Percentiles rank a stretch among this genome's conserved stretches.
phyloP scores from a whole-genome alignment of 768 basidiomycete species.

The Trametes maxima region DNA sequence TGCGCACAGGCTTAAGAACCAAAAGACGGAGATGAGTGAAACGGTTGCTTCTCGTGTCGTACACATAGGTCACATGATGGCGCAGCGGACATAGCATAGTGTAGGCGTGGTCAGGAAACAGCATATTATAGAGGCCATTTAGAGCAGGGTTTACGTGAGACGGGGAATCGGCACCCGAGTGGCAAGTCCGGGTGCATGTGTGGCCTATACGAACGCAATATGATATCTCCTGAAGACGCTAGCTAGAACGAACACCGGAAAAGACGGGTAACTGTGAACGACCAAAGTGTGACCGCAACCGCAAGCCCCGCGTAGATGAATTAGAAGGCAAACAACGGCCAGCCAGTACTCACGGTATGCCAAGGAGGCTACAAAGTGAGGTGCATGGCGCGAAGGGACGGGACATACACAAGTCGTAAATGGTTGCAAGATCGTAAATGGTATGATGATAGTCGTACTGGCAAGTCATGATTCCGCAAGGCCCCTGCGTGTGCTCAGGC shows the following conservation, averaged over 20 bases:
- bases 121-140: conserved; percentile 14
- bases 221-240: conserved; percentile 27
- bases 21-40: no score
- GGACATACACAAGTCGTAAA: conserved; percentile 63
- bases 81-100: not conserved
- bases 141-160: conserved; percentile 11
- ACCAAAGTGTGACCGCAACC: conserved; percentile 11
- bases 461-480: conserved; percentile 17
- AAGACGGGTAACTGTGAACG: conserved; percentile 12
- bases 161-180: conserved; percentile 10
- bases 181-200: not conserved
- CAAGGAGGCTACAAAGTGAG: conserved; percentile 9
- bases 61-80: conserved; percentile 8
- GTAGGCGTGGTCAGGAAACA: conserved; percentile 1
- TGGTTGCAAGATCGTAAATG: conserved; percentile 72
- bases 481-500: conserved; percentile 52
- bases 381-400: conserved; percentile 17
- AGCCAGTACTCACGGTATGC: conserved; percentile 20
- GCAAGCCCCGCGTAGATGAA: conserved; percentile 13
- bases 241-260: conserved; percentile 20
- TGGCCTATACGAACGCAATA: conserved; percentile 23
- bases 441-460: conserved; percentile 40
- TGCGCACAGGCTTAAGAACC: no score
- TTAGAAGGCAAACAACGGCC: conserved; percentile 16
- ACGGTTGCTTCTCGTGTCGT: not conserved